These are phyloP conservation scores for Aspergillus clavatus DNA, from an alignment of 2,329 filamentous ascomycete species.

Conservation along the genomic window DNA sequence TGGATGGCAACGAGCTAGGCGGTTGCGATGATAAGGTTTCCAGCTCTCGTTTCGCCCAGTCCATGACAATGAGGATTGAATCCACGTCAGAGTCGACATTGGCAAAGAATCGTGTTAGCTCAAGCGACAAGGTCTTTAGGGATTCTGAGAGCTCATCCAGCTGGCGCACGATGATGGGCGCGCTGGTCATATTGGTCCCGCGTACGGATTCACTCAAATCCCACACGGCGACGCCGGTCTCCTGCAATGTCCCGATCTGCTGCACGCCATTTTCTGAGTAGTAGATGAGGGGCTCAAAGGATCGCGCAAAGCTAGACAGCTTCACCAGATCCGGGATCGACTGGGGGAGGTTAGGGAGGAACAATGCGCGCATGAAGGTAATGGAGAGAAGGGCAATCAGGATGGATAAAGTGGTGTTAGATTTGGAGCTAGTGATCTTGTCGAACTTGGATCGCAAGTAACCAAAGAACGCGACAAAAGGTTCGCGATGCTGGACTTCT, in stretches of 20 bases:
- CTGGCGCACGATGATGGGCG: conserved; percentile 76
- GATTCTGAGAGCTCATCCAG: conserved; percentile 82
- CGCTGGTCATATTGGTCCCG: conserved; percentile 84
- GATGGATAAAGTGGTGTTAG: conserved; percentile 60
- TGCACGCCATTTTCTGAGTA: conserved; percentile 85
- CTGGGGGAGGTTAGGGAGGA: conserved; percentile 61
- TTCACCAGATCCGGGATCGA: conserved; percentile 83
- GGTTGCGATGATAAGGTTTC: conserved; percentile 61
- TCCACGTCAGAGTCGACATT: conserved; percentile 92
- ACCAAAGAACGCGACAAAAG: conserved; percentile 67
- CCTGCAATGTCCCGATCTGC: conserved; percentile 82
- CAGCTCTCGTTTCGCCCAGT: conserved; percentile 87
- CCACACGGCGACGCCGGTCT: conserved; percentile 90
- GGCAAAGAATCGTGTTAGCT: conserved; percentile 87
- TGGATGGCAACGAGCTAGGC: conserved; percentile 59
- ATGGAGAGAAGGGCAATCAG: conserved; percentile 61
- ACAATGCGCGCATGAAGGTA: conserved; percentile 59
- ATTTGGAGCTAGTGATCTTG: conserved; percentile 63
- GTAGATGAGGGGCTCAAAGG: conserved; percentile 90
- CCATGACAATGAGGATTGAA: conserved; percentile 89
- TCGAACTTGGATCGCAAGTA: conserved; percentile 59
- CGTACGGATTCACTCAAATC: conserved; percentile 88
- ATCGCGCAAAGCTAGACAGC: conserved; percentile 80
- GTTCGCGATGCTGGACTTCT: conserved; percentile 83
- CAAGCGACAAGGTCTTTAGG: conserved; percentile 75